Evolutionary conservation across 2,329 filamentous ascomycete species (phyloP), one percentile per base, ranked within the genome.

Genomic region (Sarocladium oryzae): DNA sequence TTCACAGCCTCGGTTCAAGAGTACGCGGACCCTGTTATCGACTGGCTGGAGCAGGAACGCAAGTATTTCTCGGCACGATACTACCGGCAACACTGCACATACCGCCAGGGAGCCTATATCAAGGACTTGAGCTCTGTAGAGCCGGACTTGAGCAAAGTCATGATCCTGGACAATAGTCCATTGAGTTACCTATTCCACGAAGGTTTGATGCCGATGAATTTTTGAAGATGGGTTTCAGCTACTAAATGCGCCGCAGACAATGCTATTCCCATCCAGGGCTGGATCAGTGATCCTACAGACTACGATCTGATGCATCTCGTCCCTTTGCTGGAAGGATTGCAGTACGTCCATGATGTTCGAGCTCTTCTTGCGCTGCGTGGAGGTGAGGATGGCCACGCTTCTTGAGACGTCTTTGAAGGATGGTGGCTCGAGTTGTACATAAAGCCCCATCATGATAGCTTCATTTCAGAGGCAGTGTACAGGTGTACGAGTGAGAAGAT

Each of bases 131-230:
- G 89, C 66, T 89, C 89, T 52, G 90, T 99, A 37, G 93, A 99
- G 75, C 91, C 93, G 16, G 93, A 99, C 67, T 74, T 99, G 63
- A 96, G 91, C 72, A 95, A 90, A 70, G 93, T 99, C 54, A 96
- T 97, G 87, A 99, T 99, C 66, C 76, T 99, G 69, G 93, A 99
- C 73, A 99, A 99, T 66, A 96, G 90, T 68, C 93, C 93, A 51
- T 82, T 96, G 75, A 96, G 91, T 72, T 99, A 97, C 71, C 88
- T 96, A 72, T 97, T 97, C 71, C 92, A 97, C 66, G 90, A 96
- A 84, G 92, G 93, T 93, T 73, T 43, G 38, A 8, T 11, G 21
- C 8, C 15, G 7, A 6, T 26, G 26, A 23, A 26, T 20, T 16
- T 13, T 40, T 18, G 36, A 52, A 40, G 57, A 57, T 7, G n/a